Evolutionary conservation across 805 yeast species (phyloP), one percentile per base, ranked within the genome.

Genomic region (Nakazawaea populi): DNA sequence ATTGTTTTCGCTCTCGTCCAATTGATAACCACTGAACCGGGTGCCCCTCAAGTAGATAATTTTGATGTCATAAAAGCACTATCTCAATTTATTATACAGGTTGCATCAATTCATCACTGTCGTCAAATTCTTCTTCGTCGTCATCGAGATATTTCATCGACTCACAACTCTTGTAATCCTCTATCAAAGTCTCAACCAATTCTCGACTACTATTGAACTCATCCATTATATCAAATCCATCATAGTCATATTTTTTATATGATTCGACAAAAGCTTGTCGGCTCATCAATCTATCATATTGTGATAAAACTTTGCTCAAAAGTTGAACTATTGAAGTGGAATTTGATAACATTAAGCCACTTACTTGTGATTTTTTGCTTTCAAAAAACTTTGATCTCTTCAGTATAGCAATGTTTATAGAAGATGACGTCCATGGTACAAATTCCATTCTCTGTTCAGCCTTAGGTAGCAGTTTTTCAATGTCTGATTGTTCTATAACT

Each of bases 291-390:
- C 82, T 77, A 58, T 92, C 97, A 65, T 84, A 94, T 58, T 90
- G 92, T 46, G 73, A 76, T 34, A 90, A 73, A 0, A 87, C 82
- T 55, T 83, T 81, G 34, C 77, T 75, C 52, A 94, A 75, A 14
- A 89, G 70, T 11, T 82, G 75, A 2, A 83, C 75, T 9, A 92
- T 80, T 1, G 90, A 80, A 0, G 97, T 84, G 48, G 87, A 82
- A 65, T 94, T 94, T 5, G 95, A 79, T 28, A 94, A 71, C 82
- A 86, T 88, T 55, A 90, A 72, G 1, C 98, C 98, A 57, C 83
- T 84, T 4, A 88, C 80, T 10, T 54, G 66, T 6, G 76, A 70
- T 39, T 68, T 67, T 29, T 48, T 40, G 34, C 56, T 56, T 47
- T 58, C 45, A 12, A 70, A 57, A 56, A 73, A 86, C 5, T 90